phyloP scores from a whole-genome alignment of 306 rosid genomes.

The Castanea sativa region DNA sequence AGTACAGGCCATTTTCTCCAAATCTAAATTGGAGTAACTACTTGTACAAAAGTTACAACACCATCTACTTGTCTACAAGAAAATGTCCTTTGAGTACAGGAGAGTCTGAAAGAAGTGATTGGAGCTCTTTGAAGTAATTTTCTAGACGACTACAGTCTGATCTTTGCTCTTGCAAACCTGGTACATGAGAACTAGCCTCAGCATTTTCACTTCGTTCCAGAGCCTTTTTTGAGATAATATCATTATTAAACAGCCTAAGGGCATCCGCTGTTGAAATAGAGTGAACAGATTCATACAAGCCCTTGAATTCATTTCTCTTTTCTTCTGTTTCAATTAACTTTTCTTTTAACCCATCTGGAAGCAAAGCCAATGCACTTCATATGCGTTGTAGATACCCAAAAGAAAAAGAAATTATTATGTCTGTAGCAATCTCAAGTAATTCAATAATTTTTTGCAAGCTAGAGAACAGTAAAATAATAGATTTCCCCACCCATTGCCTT shows the following conservation, averaged over 20 bases:
- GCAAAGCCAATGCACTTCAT: constrained; percentile 64
- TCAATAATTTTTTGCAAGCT: neutral
- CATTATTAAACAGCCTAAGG: constrained; percentile 51
- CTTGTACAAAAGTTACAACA: constrained; percentile 4
- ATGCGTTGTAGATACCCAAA: constrained; percentile 19
- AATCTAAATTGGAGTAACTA: neutral
- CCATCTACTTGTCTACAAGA: constrained; percentile 25
- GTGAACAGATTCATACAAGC: constrained; percentile 57
- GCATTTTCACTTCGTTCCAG: constrained; percentile 19
- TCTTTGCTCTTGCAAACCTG: constrained; percentile 30
- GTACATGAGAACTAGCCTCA: constrained; percentile 20
- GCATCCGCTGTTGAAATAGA: constrained; percentile 67
- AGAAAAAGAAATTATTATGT: constrained; percentile 4
- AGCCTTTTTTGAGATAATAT: constrained; percentile 33
- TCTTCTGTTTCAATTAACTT: constrained; percentile 48
- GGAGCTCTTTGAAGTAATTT: constrained; percentile 43
- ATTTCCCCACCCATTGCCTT: neutral
- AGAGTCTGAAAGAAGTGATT: constrained; percentile 43
- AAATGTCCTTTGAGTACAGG: constrained; percentile 44
- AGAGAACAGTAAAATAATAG: neutral
- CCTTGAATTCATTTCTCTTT: constrained; percentile 48
- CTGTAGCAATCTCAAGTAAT: neutral
- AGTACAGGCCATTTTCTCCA: neutral
- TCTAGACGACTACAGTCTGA: constrained; percentile 31
- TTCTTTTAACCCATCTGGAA: constrained; percentile 64